Base-by-base conservation (phyloP, 176 grass and related monocot species). In the Poa annua region DNA sequence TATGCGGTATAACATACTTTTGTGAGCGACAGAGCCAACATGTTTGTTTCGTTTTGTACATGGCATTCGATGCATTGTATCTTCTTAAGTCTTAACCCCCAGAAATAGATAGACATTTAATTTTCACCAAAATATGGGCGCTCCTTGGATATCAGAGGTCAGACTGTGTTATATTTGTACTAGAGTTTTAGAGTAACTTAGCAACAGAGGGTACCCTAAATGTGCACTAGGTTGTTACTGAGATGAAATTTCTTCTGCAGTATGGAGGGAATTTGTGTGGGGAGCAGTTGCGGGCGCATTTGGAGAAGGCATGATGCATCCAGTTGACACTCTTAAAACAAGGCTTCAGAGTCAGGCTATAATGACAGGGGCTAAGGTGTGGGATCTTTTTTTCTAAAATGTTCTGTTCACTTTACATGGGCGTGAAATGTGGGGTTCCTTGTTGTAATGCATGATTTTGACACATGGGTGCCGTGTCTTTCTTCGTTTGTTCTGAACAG, bases 301-400 rank as follows among this genome's bases (percentile, higher is more conserved):
- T 69, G 66, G 36, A 22, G 20, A 69, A 69, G 66, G 66, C 19
- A 69, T 69, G 36, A 69, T 41, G 36, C 66, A 42, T 69, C 66
- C 66, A 12, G 66, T 41, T 21, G 36, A 69, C 61, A 64, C 66
- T 67, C 35, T 21, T 5, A 69, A 69, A 69, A 41, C 36, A 42
- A 69, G 66, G 66, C 36, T 69, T 42, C 66, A 41, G 36, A 69
- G 66, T 39, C 66, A 69, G 36, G 66, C 66, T 42, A 69, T 69
- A 69, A 42, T 69, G 36, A 21, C 66, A 21, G 10, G 66, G 3
- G 66, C 36, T 41, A 41, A 69, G 36, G 66, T 69, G 36, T 42
- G 66, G 4, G 3, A 22, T 69, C 20, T 0, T 69, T 21, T 69
- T 0, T 69, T 0, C 36, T 22, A 42, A 69, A 69, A 42, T 12